Evolutionary conservation across 495 filamentous ascomycete species (phyloP), one percentile per base, ranked within the genome.

Genomic region (Tuber calosporum): DNA sequence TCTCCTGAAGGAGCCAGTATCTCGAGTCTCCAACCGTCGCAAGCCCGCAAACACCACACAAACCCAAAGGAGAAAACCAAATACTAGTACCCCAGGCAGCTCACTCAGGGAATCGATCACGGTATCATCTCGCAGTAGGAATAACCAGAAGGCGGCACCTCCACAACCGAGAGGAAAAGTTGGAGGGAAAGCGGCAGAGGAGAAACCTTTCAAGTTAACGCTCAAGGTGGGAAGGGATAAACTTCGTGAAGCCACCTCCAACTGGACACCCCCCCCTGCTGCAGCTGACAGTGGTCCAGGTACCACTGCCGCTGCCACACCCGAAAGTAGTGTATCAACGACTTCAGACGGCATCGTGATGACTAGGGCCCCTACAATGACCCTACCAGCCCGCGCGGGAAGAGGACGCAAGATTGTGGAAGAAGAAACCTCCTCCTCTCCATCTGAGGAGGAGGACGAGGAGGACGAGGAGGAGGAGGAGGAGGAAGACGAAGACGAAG

Each of bases 401-500:
- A 77, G 71, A 43, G 81, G 68, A 36, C 71, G 73, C 48, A 81
- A 74, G 72, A 81, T 71, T 38, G 76, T 78, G 62, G 81, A 80
- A 39, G 84, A 89, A 66, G 87, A 87, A 26, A 74, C 74, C 41
- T 74, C 73, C 22, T 87, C 86, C 36, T 34, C 53, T 62, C 34
- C 53, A 62, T 34, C 53, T 4, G 53, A 62, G 26, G 53, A 62
- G 53, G 87, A 87, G 30, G 88, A 89, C 36, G 85, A 86, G 6
- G 86, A 85, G 5, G 82, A 84, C 13, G 83, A 84, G 36, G 77
- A 80, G 15, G 77, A 77, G 11, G 81, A 77, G 20, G 77, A 85
- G 19, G 87, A 86, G 4, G 85, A 81, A 0, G 84, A 84, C 17
- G 86, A 84, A 1, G 85, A 84, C 11, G 86, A 85, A 22, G 86